Evolutionary conservation across 805 yeast species (phyloP).

Genomic region (Scheffersomyces ergatensis): DNA sequence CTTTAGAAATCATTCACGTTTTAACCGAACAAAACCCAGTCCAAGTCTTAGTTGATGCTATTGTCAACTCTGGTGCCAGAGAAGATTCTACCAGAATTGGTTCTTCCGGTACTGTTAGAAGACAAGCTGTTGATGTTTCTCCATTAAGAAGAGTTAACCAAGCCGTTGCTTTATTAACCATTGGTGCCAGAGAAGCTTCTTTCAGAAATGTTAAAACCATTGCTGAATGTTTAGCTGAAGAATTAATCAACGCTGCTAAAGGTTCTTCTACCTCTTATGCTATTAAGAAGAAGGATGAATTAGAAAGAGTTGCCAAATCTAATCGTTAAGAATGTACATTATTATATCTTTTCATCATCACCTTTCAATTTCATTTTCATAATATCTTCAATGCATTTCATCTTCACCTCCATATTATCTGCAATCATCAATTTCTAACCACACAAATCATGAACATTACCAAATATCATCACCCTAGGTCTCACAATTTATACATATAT

Average conservation of each 20-base stretch:
- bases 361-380: too few species aligned
- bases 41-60: constrained; percentile 98
- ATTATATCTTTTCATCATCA: too few species aligned
- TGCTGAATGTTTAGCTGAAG: constrained; percentile 99
- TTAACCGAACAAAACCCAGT: constrained; percentile 99
- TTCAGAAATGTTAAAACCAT: constrained; percentile 99
- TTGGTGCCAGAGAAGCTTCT: constrained; percentile 99
- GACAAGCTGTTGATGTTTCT: constrained; percentile 99
- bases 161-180: constrained; percentile 95
- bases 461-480: neutral
- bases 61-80: constrained; percentile 99
- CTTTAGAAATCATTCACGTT: constrained; percentile 95
- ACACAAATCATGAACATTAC: too few species aligned
- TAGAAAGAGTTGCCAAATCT: constrained; percentile 99
- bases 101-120: constrained; percentile 99
- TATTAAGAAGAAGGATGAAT: constrained; percentile 99
- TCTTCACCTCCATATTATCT: too few species aligned
- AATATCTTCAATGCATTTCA: neutral
- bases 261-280: constrained; percentile 99
- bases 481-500: constrained; percentile 3
- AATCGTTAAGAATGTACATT: constrained; percentile 90
- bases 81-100: constrained; percentile 99
- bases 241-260: constrained; percentile 99
- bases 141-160: constrained; percentile 99
- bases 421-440: too few species aligned